Evolutionary conservation across 164 flowering plant species (phyloP).

Genomic region (Amborella trichopoda): DNA sequence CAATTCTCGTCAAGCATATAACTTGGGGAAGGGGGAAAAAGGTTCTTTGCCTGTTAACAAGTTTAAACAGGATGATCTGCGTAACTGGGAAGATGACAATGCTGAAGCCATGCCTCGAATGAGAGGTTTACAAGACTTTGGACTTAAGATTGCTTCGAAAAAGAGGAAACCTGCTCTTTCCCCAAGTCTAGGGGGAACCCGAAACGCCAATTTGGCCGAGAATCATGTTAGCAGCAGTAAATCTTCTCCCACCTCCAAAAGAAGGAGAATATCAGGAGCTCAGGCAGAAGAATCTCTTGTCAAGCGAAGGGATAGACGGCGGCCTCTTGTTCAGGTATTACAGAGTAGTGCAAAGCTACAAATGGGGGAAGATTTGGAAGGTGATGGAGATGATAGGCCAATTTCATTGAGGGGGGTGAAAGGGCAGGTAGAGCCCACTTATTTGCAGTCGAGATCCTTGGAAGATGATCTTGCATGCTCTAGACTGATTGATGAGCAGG

Average conservation of each 20-base stretch:
- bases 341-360: conserved; percentile 26
- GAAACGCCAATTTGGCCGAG: conserved; percentile 22
- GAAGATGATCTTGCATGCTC: conserved; percentile 28
- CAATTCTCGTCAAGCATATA: not conserved
- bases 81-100: conserved; percentile 47
- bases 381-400: conserved; percentile 23
- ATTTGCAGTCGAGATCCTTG: conserved; percentile 17
- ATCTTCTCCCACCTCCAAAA: conserved; percentile 24
- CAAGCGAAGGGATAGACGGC: conserved; percentile 57
- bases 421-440: conserved; percentile 18
- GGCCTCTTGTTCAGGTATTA: conserved; percentile 35
- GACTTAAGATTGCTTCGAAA: conserved; percentile 23
- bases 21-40: not conserved
- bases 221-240: conserved; percentile 23
- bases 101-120: conserved; percentile 63
- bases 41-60: not conserved
- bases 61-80: conserved; percentile 2
- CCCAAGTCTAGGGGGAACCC: conserved; percentile 18
- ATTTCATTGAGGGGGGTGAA: conserved; percentile 22
- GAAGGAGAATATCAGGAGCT: conserved; percentile 42
- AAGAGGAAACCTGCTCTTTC: conserved; percentile 12
- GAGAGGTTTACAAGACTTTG: conserved; percentile 84
- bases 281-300: conserved; percentile 31
- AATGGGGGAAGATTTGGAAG: conserved; percentile 14
- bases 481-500: conserved; percentile 40